phyloP scores from a whole-genome alignment of 1,139 yeast genomes.

The Nakaseomyces glabratus region DNA sequence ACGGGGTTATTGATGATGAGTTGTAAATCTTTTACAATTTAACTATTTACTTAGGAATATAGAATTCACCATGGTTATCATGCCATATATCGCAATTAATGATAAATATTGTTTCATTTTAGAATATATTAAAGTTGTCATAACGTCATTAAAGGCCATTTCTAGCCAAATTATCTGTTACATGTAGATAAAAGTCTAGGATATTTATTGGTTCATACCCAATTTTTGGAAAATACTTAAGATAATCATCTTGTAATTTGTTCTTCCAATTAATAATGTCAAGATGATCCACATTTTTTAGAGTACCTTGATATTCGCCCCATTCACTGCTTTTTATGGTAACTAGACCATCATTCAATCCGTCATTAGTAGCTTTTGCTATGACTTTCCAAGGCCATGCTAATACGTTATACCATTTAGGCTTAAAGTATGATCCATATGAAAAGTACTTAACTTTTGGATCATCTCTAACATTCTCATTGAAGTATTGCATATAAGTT shows the following conservation, averaged over 20 bases:
- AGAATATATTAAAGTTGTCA: no score
- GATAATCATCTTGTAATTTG: slow-evolving; percentile 35
- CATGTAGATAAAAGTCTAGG: slow-evolving; percentile 62
- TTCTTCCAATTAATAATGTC: slow-evolving; percentile 82
- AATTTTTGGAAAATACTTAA: slow-evolving; percentile 14
- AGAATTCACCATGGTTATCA: no score
- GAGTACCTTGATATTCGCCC: slow-evolving; percentile 76
- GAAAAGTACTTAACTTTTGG: slow-evolving; percentile 67
- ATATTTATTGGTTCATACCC: slow-evolving; percentile 41
- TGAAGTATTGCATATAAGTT: slow-evolving; percentile 43
- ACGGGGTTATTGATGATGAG: no score
- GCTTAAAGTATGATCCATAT: slow-evolving; percentile 67
- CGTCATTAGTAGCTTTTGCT: slow-evolving; percentile 34
- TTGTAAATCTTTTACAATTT: no score
- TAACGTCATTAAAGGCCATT: slow-evolving; percentile 43
- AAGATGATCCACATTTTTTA: slow-evolving; percentile 72
- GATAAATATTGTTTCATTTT: no score
- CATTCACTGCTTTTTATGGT: slow-evolving; percentile 70
- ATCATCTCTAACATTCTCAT: slow-evolving; percentile 43
- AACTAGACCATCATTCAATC: slow-evolving; percentile 78
- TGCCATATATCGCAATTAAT: no score
- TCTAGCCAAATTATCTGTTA: slow-evolving; percentile 60
- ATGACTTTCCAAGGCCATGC: slow-evolving; percentile 56
- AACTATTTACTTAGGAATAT: no score
- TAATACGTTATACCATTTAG: slow-evolving; percentile 55